Percentiles rank a stretch among this genome's conserved stretches.
phyloP scores from a whole-genome alignment of 192 early-diverging fungal species.

The Rhizoclosmatium sp. region DNA sequence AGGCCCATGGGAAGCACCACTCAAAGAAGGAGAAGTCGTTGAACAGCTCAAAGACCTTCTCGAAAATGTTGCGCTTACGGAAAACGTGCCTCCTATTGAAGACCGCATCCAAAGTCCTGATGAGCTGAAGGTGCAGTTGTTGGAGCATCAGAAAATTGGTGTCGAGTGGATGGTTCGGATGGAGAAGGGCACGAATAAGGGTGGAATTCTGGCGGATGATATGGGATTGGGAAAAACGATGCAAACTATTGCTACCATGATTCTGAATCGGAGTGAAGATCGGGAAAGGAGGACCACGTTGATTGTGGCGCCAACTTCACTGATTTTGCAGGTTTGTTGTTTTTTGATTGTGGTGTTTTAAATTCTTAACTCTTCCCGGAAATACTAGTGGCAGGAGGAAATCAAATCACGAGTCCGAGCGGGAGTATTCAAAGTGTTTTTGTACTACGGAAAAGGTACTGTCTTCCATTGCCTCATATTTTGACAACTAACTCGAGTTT shows the following conservation, averaged over 20 bases:
- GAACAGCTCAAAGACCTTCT: constrained; percentile 45
- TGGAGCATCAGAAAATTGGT: constrained; percentile 55
- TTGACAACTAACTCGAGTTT: constrained; percentile 1
- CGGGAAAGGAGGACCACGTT: constrained; percentile 70
- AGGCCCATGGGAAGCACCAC: constrained; percentile 24
- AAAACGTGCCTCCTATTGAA: constrained; percentile 41
- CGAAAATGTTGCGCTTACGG: constrained; percentile 43
- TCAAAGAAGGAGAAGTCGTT: constrained; percentile 39
- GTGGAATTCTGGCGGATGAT: constrained; percentile 45
- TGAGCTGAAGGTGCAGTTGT: constrained; percentile 41
- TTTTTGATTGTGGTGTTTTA: neutral
- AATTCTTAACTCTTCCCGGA: neutral
- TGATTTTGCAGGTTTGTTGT: constrained; percentile 64
- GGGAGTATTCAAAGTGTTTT: constrained; percentile 59
- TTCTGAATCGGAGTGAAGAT: constrained; percentile 56
- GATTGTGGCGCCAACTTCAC: constrained; percentile 71
- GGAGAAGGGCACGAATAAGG: constrained; percentile 43
- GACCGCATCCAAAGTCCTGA: constrained; percentile 35
- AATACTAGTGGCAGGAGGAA: constrained; percentile 68
- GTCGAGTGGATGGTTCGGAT: constrained; percentile 52
- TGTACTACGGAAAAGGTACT: constrained; percentile 67
- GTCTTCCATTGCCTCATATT: neutral
- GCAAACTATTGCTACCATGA: constrained; percentile 71
- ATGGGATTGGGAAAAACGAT: constrained; percentile 77
- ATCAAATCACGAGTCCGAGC: constrained; percentile 61